These are phyloP conservation scores for Arthroderma sp. DNA, from an alignment of 2,329 filamentous ascomycete species.

Conservation along the genomic window DNA sequence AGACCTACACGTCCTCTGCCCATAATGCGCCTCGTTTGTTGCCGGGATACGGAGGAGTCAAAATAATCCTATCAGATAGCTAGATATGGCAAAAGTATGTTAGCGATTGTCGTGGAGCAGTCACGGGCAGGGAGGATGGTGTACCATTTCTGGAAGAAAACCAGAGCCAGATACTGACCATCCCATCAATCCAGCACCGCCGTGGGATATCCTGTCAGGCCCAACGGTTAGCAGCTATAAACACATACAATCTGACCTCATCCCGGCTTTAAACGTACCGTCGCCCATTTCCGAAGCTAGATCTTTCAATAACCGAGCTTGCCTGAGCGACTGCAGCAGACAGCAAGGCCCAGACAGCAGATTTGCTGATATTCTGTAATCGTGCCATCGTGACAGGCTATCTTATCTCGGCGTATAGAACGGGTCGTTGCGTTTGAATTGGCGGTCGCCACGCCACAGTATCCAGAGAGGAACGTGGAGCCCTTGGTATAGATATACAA, in stretches of 20 bases:
- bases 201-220: slow-evolving; percentile 49
- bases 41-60: slow-evolving; percentile 79
- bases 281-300: slow-evolving; percentile 64
- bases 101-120: not conserved
- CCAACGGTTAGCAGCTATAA: not conserved
- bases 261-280: slow-evolving; percentile 36
- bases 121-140: slow-evolving; percentile 9
- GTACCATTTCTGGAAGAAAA: slow-evolving; percentile 43
- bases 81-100: slow-evolving; percentile 13
- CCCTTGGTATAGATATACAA: not conserved
- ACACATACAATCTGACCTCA: too few relatives aligned
- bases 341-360: slow-evolving; percentile 32
- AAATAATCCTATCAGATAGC: slow-evolving; percentile 80
- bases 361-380: slow-evolving; percentile 28
- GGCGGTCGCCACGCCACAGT: not conserved
- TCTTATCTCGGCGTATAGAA: not conserved
- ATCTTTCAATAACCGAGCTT: slow-evolving; percentile 49
- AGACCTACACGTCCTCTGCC: slow-evolving; percentile 46
- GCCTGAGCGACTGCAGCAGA: slow-evolving; percentile 44
- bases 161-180: slow-evolving; percentile 46
- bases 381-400: slow-evolving; percentile 6
- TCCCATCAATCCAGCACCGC: slow-evolving; percentile 40
- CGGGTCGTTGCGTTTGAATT: not conserved
- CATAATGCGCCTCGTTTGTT: slow-evolving; percentile 75
- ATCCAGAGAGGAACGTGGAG: not conserved